Evolutionary conservation across 2,329 filamentous ascomycete species (phyloP).

Genomic region (Xylaria sp.): DNA sequence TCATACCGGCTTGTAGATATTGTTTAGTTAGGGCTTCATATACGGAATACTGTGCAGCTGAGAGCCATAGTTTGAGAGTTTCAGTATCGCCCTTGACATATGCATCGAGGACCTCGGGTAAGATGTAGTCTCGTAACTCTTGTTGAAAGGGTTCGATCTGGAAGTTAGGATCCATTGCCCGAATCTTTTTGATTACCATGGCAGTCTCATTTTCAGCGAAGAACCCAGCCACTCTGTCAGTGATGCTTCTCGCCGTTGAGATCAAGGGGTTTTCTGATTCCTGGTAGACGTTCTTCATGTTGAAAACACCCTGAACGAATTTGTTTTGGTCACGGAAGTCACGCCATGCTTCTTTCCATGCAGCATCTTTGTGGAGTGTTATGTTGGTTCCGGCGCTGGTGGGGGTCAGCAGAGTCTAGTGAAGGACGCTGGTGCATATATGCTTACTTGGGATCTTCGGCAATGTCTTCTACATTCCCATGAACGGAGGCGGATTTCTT

Average conservation of each 20-base stretch:
- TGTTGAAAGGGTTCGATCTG: constrained; percentile 94
- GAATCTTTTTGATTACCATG: constrained; percentile 97
- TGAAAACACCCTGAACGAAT: constrained; percentile 88
- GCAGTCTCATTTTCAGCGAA: constrained; percentile 99
- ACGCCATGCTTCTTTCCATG: constrained; percentile 98
- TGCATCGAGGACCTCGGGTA: constrained; percentile 95
- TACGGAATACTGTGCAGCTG: constrained; percentile 93
- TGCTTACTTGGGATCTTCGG: constrained; percentile 90
- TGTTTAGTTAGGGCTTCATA: constrained; percentile 98
- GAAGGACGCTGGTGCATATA: constrained; percentile 42
- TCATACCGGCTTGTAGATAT: constrained; percentile 91
- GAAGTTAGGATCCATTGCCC: constrained; percentile 93
- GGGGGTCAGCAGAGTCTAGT: constrained; percentile 47
- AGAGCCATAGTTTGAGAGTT: constrained; percentile 93
- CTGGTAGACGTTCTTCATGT: constrained; percentile 86
- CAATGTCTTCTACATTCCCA: constrained; percentile 69
- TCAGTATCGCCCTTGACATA: constrained; percentile 97
- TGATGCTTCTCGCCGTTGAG: constrained; percentile 91
- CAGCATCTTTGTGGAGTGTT: constrained; percentile 94
- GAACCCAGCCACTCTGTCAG: constrained; percentile 91
- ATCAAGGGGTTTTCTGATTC: constrained; percentile 98
- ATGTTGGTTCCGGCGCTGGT: constrained; percentile 90
- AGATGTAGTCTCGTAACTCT: constrained; percentile 96
- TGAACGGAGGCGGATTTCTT: constrained; percentile 65
- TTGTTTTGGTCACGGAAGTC: constrained; percentile 92